phyloP scores from a whole-genome alignment of 1,139 yeast species.

The Candida buenavistaensis region DNA sequence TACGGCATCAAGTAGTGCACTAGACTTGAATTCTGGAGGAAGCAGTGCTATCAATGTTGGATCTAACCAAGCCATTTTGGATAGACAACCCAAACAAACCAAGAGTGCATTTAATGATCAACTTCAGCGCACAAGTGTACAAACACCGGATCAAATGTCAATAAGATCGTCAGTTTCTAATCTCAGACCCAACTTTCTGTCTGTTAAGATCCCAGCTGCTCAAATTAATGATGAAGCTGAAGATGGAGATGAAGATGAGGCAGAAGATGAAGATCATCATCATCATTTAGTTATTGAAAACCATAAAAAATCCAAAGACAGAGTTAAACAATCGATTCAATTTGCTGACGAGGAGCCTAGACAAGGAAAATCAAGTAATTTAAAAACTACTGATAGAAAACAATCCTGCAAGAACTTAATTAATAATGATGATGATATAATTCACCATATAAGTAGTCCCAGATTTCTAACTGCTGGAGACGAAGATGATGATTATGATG shows the following conservation, averaged over 20 bases:
- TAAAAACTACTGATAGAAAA: background rate
- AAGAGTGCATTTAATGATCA: slow-evolving; percentile 9
- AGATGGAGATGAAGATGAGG: slow-evolving; percentile 20
- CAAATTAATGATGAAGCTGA: slow-evolving; percentile 64
- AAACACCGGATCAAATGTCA: slow-evolving; percentile 26
- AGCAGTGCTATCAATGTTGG: slow-evolving; percentile 3
- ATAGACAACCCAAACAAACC: slow-evolving; percentile 1
- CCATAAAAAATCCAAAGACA: slow-evolving; percentile 12
- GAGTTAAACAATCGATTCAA: slow-evolving; percentile 11
- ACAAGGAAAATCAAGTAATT: slow-evolving; percentile 7
- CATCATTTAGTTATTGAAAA: background rate
- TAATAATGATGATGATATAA: slow-evolving; percentile 39
- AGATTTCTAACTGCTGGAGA: slow-evolving; percentile 34
- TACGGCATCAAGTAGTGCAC: slow-evolving; percentile 1
- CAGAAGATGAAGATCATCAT: slow-evolving; percentile 14
- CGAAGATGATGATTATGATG: slow-evolving; percentile 22
- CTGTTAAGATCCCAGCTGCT: slow-evolving; percentile 76
- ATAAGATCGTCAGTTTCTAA: slow-evolving; percentile 35
- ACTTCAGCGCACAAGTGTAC: slow-evolving; percentile 5
- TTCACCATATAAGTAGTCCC: slow-evolving; percentile 38
- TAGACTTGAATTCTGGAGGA: background rate
- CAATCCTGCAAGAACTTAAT: slow-evolving; percentile 20
- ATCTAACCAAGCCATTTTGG: background rate
- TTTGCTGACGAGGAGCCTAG: slow-evolving; percentile 10
- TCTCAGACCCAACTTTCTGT: slow-evolving; percentile 70